Conservation (phyloP, 1,284 basidiomycete genomes). For the Salmacisia buchloeana region DNA sequence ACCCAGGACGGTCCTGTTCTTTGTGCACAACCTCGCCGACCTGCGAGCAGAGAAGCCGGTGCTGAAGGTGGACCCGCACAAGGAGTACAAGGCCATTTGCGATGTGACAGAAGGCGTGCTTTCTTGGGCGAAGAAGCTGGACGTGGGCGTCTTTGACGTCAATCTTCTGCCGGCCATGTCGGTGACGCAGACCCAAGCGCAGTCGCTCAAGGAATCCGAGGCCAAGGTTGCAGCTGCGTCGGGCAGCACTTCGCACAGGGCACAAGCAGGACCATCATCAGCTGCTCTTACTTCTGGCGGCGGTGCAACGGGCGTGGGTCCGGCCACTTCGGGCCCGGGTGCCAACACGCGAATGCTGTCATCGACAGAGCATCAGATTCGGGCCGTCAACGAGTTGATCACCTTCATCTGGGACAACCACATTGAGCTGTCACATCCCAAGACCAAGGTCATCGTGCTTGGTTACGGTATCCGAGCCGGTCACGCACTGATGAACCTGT, state of each 20-base stretch:
- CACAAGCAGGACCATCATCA: not conserved
- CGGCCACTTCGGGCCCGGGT: not conserved
- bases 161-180: constrained; percentile 72
- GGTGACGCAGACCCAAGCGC: constrained; percentile 17
- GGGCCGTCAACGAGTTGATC: constrained; percentile 61
- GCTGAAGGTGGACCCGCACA: constrained; percentile 8
- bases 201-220: not conserved
- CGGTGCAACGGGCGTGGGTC: not conserved
- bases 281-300: not conserved
- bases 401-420: constrained; percentile 93
- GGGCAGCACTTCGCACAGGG: not conserved
- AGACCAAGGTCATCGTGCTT: constrained; percentile 1
- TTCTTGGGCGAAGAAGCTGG: constrained; percentile 64
- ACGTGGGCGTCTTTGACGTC: constrained; percentile 75
- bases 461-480: not conserved
- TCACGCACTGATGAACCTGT: constrained; percentile 1
- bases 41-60: constrained; percentile 20
- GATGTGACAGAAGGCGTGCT: constrained; percentile 77
- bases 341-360: constrained; percentile 27
- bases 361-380: constrained; percentile 52
- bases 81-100: constrained; percentile 50
- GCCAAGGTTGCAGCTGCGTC: not conserved
- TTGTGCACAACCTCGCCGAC: constrained; percentile 40
- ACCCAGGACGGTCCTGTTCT: constrained; percentile 23
- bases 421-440: constrained; percentile 59